Conservation (phyloP, 2,329 filamentous ascomycete genomes). For the Botryotinia narcissicola region DNA sequence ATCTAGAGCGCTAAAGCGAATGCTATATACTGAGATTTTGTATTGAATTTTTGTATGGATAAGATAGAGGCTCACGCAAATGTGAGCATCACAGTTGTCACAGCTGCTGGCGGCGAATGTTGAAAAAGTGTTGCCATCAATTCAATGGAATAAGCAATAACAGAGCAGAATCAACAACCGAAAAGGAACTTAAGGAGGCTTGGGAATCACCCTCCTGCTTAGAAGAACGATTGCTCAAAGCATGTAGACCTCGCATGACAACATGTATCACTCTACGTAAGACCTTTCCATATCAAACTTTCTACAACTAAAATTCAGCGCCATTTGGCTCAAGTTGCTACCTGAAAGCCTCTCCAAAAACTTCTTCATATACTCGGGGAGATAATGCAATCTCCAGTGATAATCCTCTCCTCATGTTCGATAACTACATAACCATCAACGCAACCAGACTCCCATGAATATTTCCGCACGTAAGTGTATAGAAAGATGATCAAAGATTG, state of each 20-base stretch:
- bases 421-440: background rate
- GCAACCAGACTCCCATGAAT: background rate
- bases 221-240: background rate
- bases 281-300: background rate
- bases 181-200: background rate
- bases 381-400: background rate
- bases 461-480: background rate
- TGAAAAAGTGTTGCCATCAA: background rate
- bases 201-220: too few species aligned
- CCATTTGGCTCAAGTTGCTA: background rate
- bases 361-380: background rate
- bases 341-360: rapidly evolving
- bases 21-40: too few species aligned
- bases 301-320: rapidly evolving
- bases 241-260: background rate
- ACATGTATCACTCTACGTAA: background rate
- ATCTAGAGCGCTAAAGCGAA: too few species aligned
- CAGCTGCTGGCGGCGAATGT: too few species aligned
- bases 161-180: background rate
- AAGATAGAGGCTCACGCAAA: too few species aligned
- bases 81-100: too few species aligned
- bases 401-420: background rate
- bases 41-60: too few species aligned
- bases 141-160: background rate
- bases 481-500: background rate